Conservation (phyloP, 257 asterid species). For the Nicotiana tabacum region DNA sequence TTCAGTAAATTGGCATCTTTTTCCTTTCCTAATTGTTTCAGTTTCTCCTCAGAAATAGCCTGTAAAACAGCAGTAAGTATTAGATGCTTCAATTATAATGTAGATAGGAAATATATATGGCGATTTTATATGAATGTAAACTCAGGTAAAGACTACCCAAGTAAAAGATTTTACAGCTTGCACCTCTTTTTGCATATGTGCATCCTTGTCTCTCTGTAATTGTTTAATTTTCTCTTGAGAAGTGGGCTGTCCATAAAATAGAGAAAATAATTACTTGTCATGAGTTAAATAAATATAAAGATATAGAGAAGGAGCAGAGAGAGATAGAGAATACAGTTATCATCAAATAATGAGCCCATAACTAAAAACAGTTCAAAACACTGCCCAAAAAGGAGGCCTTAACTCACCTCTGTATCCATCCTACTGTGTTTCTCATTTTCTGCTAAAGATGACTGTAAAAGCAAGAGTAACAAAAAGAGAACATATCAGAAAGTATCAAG, state of each 20-base stretch:
- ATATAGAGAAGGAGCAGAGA: constrained; percentile 3
- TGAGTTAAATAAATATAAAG: constrained; percentile 9
- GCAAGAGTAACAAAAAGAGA: neutral
- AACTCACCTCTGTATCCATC: constrained; percentile 45
- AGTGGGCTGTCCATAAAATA: constrained; percentile 36
- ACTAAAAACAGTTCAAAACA: neutral
- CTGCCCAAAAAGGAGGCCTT: constrained; percentile 12
- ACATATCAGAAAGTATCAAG: neutral
- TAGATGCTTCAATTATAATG: constrained; percentile 2
- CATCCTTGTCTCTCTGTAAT: constrained; percentile 41
- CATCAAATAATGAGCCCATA: neutral
- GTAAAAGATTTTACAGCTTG: neutral
- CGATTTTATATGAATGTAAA: neutral
- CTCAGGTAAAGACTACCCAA: neutral
- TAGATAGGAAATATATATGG: neutral
- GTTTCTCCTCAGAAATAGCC: constrained; percentile 42
- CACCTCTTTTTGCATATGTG: constrained; percentile 45
- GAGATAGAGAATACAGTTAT: neutral
- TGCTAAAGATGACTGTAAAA: constrained; percentile 27
- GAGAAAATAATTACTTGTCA: constrained; percentile 23
- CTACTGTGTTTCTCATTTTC: constrained; percentile 31
- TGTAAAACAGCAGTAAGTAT: constrained; percentile 24
- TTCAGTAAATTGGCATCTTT: constrained; percentile 36
- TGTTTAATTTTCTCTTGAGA: constrained; percentile 36
- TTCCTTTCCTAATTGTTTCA: constrained; percentile 43